Percentiles rank a stretch among this genome's conserved stretches.
phyloP scores from a whole-genome alignment of 1,284 basidiomycete genomes.

The Entoloma clypeatum region DNA sequence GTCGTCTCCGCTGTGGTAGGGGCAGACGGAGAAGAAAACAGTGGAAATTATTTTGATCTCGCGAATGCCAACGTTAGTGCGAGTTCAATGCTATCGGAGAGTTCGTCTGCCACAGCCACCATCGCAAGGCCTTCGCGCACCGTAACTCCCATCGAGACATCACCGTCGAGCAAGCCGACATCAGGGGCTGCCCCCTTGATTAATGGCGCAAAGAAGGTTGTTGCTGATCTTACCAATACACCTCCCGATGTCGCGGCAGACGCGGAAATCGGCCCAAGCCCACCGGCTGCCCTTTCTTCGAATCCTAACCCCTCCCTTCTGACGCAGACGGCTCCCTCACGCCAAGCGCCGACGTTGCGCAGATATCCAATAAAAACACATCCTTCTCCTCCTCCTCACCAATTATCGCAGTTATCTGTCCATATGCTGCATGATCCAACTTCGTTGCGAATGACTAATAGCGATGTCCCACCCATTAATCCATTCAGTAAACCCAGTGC shows the following conservation, averaged over 20 bases:
- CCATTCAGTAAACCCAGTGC: constrained; percentile 1
- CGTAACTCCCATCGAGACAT: constrained; percentile 27
- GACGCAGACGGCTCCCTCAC: constrained; percentile 57
- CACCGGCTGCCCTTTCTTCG: constrained; percentile 7
- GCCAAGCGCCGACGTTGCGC: constrained; percentile 20
- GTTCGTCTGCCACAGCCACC: constrained; percentile 39
- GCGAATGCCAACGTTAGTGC: constrained; percentile 7
- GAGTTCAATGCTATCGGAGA: constrained; percentile 27
- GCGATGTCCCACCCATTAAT: constrained; percentile 8
- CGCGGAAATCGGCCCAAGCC: constrained; percentile 1
- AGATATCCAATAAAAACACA: constrained; percentile 21
- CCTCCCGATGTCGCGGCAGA: constrained; percentile 2
- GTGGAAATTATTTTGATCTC: constrained; percentile 33
- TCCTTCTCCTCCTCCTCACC: constrained; percentile 34
- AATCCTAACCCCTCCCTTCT: constrained; percentile 52
- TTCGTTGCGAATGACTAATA: constrained; percentile 1
- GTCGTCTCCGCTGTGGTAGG: constrained; percentile 44
- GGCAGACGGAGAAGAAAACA: constrained; percentile 36
- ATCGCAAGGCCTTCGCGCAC: constrained; percentile 37
- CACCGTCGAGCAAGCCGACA: constrained; percentile 19
- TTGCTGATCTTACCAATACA: constrained; percentile 13
- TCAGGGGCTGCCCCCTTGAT: constrained; percentile 22
- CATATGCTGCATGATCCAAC: constrained; percentile 31
- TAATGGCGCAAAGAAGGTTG: constrained; percentile 23
- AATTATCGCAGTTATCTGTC: constrained; percentile 37